Evolutionary conservation across 2,329 filamentous ascomycete genomes (phyloP).

Genomic region (Sarocladium oryzae): DNA sequence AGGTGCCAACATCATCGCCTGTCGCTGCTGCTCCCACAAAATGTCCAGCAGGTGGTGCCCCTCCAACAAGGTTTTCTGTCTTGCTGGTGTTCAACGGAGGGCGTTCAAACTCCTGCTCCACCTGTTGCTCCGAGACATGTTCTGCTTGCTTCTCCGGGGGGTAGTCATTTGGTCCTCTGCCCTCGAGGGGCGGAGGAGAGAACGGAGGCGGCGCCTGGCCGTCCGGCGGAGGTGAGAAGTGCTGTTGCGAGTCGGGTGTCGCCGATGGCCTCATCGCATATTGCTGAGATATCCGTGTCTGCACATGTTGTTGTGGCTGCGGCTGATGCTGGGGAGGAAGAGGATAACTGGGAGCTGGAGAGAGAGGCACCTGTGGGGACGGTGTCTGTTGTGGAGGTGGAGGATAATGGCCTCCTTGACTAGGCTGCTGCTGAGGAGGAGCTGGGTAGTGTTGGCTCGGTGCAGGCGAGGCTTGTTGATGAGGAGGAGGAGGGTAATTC

Average conservation of each 20-base stretch:
- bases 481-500: constrained; percentile 24
- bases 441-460: constrained; percentile 10
- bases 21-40: constrained; percentile 54
- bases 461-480: constrained; percentile 18
- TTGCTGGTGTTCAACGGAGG: constrained; percentile 17
- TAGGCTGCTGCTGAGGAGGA: constrained; percentile 6
- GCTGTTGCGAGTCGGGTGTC: constrained; percentile 20
- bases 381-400: constrained; percentile 18
- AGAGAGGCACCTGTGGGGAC: constrained; percentile 15
- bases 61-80: constrained; percentile 27
- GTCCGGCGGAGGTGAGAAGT: constrained; percentile 23
- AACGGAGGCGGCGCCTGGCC: constrained; percentile 21
- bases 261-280: constrained; percentile 20
- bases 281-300: constrained; percentile 11
- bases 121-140: not conserved
- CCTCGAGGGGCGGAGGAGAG: constrained; percentile 3
- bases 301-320: constrained; percentile 18
- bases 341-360: constrained; percentile 19
- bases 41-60: constrained; percentile 40
- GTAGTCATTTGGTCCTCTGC: constrained; percentile 14
- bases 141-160: constrained; percentile 22
- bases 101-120: constrained; percentile 16
- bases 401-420: constrained; percentile 14
- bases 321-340: constrained; percentile 18
- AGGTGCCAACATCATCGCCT: constrained; percentile 85